Percentiles rank a stretch among this genome's conserved stretches.
phyloP scores from a whole-genome alignment of 495 filamentous ascomycete genomes.

The Penicillium crystallinum region DNA sequence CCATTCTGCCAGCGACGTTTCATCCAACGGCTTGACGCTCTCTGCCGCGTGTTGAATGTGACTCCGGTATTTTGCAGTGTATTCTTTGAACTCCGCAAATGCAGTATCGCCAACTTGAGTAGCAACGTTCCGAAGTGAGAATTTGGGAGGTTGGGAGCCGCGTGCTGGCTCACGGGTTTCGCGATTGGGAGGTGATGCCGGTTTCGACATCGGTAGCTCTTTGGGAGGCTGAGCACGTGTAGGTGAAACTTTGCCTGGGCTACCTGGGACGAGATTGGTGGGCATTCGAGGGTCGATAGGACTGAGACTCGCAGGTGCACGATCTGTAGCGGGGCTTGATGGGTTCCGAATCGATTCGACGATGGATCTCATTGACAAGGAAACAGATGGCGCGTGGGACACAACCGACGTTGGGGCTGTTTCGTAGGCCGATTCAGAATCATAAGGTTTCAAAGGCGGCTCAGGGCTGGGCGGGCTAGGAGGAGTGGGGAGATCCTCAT shows the following conservation, averaged over 20 bases:
- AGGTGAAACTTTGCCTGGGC: constrained; percentile 13
- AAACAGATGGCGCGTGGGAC: constrained; percentile 18
- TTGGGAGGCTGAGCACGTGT: constrained; percentile 8
- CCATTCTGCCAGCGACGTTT: constrained; percentile 58
- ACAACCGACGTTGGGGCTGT: constrained; percentile 26
- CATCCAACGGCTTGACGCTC: constrained; percentile 55
- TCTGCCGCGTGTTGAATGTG: constrained; percentile 69
- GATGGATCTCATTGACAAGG: constrained; percentile 18
- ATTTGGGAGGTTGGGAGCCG: constrained; percentile 34
- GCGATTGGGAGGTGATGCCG: constrained; percentile 13
- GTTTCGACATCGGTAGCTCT: constrained; percentile 3
- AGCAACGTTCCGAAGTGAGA: constrained; percentile 36
- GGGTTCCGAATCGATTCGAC: constrained; percentile 24
- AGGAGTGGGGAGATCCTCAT: constrained; percentile 15
- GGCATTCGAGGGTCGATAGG: constrained; percentile 24
- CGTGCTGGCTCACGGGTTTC: constrained; percentile 20
- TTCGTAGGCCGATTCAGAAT: constrained; percentile 20
- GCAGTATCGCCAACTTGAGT: constrained; percentile 56
- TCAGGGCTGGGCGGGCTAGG: constrained; percentile 4
- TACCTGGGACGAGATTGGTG: constrained; percentile 18
- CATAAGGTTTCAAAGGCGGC: constrained; percentile 17
- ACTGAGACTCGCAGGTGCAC: constrained; percentile 13
- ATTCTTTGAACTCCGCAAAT: constrained; percentile 58
- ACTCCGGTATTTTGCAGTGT: constrained; percentile 60
- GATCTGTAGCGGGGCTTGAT: constrained; percentile 12